Evolutionary conservation across 495 filamentous ascomycete species (phyloP).

Genomic region (Hypoxylon crocopeplum): DNA sequence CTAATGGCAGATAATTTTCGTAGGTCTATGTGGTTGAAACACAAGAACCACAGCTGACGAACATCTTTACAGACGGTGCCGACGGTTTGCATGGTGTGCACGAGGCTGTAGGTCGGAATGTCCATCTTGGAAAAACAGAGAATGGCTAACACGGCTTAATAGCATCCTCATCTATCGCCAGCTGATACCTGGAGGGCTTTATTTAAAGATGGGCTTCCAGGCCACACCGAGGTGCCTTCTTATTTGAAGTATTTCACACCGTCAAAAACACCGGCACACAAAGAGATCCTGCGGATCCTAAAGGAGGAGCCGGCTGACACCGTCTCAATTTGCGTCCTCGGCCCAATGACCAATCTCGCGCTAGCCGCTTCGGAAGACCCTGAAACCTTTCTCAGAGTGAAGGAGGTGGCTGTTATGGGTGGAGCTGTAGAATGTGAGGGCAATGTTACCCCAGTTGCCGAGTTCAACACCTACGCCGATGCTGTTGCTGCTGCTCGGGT

Average conservation of each 20-base stretch:
- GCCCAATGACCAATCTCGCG: slow-evolving; percentile 90
- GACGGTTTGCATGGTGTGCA: slow-evolving; percentile 96
- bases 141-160: slow-evolving; percentile 14
- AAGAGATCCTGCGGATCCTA: slow-evolving; percentile 85
- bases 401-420: slow-evolving; percentile 96
- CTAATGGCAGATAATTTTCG: slow-evolving; percentile 92
- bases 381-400: slow-evolving; percentile 83
- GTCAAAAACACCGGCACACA: slow-evolving; percentile 72
- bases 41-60: neutral
- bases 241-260: slow-evolving; percentile 69
- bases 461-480: slow-evolving; percentile 88
- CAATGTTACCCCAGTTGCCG: slow-evolving; percentile 80
- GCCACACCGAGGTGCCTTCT: slow-evolving; percentile 46
- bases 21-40: slow-evolving; percentile 50
- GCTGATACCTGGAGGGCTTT: slow-evolving; percentile 83
- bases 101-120: slow-evolving; percentile 62
- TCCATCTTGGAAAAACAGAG: neutral
- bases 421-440: slow-evolving; percentile 80
- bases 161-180: slow-evolving; percentile 90
- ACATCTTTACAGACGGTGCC: slow-evolving; percentile 69
- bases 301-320: slow-evolving; percentile 79
- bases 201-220: slow-evolving; percentile 64
- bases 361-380: slow-evolving; percentile 84
- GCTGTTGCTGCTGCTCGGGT: slow-evolving; percentile 84
- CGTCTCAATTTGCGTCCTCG: slow-evolving; percentile 87